Evolutionary conservation across 495 filamentous ascomycete species (phyloP), one percentile per base, ranked within the genome.

Genomic region (Penicillium nucicola): DNA sequence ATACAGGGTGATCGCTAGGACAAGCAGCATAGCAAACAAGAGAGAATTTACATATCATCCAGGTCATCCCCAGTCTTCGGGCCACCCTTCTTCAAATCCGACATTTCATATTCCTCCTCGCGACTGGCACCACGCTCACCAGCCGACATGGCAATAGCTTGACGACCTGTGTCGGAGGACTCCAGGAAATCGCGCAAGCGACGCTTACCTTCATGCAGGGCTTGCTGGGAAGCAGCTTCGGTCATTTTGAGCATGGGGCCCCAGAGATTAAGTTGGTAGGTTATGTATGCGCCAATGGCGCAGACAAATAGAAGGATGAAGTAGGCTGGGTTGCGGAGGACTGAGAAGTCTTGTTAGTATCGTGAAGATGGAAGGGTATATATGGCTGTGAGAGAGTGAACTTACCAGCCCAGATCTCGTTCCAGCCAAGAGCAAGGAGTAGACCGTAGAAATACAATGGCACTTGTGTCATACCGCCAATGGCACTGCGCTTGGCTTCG

Each of bases 241-340:
- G 82, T 83, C 88, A 98, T 95, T 58, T 92, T 89, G 52, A 91
- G 70, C 75, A 98, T 97, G 1, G 93, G 95, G 2, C 93, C 92
- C 79, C 93, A 92, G 8, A 98, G 83, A 61, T 97, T 97, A 44
- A 97, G 86, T 23, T 81, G 89, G 65, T 92, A 96, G 15, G 92
- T 91, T 18, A 97, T 76, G 59, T 97, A 98, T 12, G 84, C 86
- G 19, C 80, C 89, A 17, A 84, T 79, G 23, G 78, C 86, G 19
- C 84, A 69, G 20, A 96, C 67, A 53, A 96, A 81, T 14, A 98
- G 71, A 58, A 97, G 80, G 61, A 97, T 73, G 77, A 97, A 97
- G 66, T 96, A 91, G 20, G 91, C 70, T 0, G 93, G 93, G 68
- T 96, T 97, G 42, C 91, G 87, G 23, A 97, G 76, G 3, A 98